These are phyloP conservation scores for Plasmodium reichenowi DNA, from an alignment of 169 alveolate genomes.

Conservation along the genomic window DNA sequence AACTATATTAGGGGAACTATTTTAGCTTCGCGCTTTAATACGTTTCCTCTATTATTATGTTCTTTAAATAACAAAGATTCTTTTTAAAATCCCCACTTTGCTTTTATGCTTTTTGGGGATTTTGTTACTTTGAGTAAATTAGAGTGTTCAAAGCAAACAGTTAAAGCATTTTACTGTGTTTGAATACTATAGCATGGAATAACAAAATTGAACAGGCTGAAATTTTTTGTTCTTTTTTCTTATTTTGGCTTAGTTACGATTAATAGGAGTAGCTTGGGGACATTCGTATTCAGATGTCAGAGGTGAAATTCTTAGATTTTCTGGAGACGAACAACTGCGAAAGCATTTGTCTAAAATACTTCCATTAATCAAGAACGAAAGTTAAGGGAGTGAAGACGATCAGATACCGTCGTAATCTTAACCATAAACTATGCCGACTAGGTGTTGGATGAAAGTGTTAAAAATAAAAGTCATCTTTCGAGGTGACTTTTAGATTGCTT, in stretches of 20 bases:
- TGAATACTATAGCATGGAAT: constrained; percentile 88
- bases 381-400: constrained; percentile 94
- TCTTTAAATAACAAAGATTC: constrained; percentile 19
- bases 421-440: constrained; percentile 95
- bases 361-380: constrained; percentile 94
- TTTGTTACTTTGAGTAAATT: constrained; percentile 88
- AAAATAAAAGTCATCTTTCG: constrained; percentile 80
- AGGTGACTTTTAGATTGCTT: constrained; percentile 81
- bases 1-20: not conserved
- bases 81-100: constrained; percentile 11
- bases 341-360: constrained; percentile 93
- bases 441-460: constrained; percentile 67
- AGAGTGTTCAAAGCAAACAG: constrained; percentile 94
- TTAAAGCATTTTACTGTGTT: constrained; percentile 70
- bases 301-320: constrained; percentile 94
- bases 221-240: constrained; percentile 31
- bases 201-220: constrained; percentile 83
- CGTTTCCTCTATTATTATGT: not conserved
- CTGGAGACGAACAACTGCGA: constrained; percentile 93
- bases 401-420: constrained; percentile 94
- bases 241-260: constrained; percentile 87
- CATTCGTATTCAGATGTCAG: constrained; percentile 93
- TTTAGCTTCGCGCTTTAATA: not conserved
- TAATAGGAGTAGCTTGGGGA: constrained; percentile 93
- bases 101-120: not conserved